These are phyloP conservation scores for Scedosporium aurantiacum DNA, from an alignment of 2,329 filamentous ascomycete species.

Conservation along the genomic window DNA sequence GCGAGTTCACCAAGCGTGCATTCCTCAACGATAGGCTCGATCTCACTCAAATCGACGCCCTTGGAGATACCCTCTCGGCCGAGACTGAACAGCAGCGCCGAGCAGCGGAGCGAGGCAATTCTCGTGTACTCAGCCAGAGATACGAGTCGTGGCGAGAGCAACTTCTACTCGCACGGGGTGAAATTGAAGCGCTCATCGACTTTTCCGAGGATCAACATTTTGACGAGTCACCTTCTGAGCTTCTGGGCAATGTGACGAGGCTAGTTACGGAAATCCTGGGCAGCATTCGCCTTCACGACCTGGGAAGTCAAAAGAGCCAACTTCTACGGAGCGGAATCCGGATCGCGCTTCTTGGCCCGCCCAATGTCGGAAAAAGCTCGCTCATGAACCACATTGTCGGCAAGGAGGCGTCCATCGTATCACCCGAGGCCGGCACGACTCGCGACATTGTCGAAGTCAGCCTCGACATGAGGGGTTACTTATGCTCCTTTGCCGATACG, in stretches of 20 bases:
- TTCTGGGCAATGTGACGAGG: constrained; percentile 57
- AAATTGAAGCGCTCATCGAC: constrained; percentile 91
- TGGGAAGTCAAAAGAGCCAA: constrained; percentile 72
- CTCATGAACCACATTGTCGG: constrained; percentile 84
- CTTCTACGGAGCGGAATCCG: constrained; percentile 75
- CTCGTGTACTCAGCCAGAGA: constrained; percentile 54
- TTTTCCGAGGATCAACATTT: constrained; percentile 98
- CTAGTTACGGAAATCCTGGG: constrained; percentile 52
- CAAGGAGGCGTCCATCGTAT: constrained; percentile 90
- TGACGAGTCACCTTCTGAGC: constrained; percentile 67
- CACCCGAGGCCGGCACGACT: constrained; percentile 83
- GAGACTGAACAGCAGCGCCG: constrained; percentile 90
- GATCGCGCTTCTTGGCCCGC: constrained; percentile 78
- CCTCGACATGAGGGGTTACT: constrained; percentile 78
- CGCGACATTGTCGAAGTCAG: constrained; percentile 87
- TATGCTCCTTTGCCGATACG: constrained; percentile 91
- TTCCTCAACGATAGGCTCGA: constrained; percentile 81
- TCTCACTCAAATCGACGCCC: constrained; percentile 67
- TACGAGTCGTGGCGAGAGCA: constrained; percentile 77
- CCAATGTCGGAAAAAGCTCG: constrained; percentile 92
- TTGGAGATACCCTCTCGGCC: constrained; percentile 51
- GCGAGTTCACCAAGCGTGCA: constrained; percentile 87
- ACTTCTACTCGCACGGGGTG: constrained; percentile 71
- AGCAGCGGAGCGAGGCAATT: constrained; percentile 69
- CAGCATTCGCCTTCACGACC: constrained; percentile 58